These are phyloP conservation scores for Eremothecium gossypii DNA, from an alignment of 1,139 yeast species.

Conservation along the genomic window DNA sequence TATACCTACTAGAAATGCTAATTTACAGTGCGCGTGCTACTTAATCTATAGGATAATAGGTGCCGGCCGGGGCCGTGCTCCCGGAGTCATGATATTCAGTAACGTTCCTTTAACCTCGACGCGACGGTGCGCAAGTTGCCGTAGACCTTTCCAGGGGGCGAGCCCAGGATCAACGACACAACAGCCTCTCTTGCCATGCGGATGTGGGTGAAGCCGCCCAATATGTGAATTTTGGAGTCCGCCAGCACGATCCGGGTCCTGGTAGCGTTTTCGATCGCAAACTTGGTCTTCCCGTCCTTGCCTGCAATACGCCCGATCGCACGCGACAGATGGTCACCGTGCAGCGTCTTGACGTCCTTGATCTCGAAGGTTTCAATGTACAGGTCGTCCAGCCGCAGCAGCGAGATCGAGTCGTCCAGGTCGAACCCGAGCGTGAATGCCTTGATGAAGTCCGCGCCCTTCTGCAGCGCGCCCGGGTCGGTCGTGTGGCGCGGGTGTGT, in stretches of 20 bases:
- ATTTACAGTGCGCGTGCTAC: too few relatives aligned
- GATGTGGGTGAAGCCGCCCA: constrained; percentile 95
- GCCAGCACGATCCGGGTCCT: constrained; percentile 96
- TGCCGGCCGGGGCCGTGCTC: too few relatives aligned
- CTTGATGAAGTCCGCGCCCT: constrained; percentile 92
- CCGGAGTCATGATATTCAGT: constrained; percentile 32
- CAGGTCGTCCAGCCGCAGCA: constrained; percentile 85
- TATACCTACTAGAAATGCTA: too few relatives aligned
- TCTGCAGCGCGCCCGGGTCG: constrained; percentile 90
- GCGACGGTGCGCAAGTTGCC: constrained; percentile 96
- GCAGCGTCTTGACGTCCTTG: constrained; percentile 90
- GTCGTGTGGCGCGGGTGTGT: constrained; percentile 71
- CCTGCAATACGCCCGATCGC: constrained; percentile 99
- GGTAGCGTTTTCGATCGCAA: constrained; percentile 96
- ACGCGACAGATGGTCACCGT: constrained; percentile 93
- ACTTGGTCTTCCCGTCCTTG: constrained; percentile 96
- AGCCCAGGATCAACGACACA: constrained; percentile 87
- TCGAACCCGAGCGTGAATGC: constrained; percentile 96
- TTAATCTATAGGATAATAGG: too few relatives aligned
- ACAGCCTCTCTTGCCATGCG: constrained; percentile 97
- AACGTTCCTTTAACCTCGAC: constrained; percentile 93
- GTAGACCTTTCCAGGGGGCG: constrained; percentile 97
- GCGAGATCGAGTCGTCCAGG: constrained; percentile 92
- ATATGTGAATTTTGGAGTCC: constrained; percentile 88
- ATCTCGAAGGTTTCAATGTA: constrained; percentile 95